Base-by-base conservation (phyloP, 495 filamentous ascomycete species). In the Pseudevernia furfuracea region DNA sequence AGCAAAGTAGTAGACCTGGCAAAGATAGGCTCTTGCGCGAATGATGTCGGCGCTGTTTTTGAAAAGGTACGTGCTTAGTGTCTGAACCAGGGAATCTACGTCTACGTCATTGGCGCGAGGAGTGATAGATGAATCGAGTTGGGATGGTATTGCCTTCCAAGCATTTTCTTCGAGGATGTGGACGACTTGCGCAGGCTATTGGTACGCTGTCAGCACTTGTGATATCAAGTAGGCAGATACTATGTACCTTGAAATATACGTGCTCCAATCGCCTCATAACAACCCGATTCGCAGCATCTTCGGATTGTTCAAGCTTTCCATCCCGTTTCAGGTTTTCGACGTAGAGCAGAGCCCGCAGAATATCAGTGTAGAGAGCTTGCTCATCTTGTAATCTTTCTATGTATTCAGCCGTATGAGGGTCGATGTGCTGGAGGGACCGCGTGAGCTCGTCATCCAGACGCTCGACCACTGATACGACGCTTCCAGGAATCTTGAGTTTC, bases 391-490 rank as follows among this genome's bases (percentile, higher is more conserved):
- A 76, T 49, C 95, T 84, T 68, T 97, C 94, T 67, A 99, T 96
- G 72, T 99, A 99, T 76, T 99, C 94, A 41, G 93, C 92, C 56
- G 94, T 99, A 77, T 99, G 94, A 62, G 94, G 94, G 73, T 99
- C 94, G 72, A 97, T 97, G 73, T 89, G 88, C 77, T 97, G 94
- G 60, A 99, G 79, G 19, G 92, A 96, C 68, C 94, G 86, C 53
- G 91, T 97, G 69, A 99, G 91, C 77, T 97, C 95, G 72, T 99
- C 94, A 72, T 99, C 94, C 23, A 99, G 83, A 68, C 95, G 83
- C 81, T 99, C 94, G 25, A 96, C 87, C 74, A 91, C 93, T 0
- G 95, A 97, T 25, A 96, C 90, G 63, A 97, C 80, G 75, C 90
- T 96, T 72, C 94, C 94, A 19, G 95, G 90, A 67, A 99, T 86